Conservation (phyloP, 345 rosid species). For the Turritis glabra region DNA sequence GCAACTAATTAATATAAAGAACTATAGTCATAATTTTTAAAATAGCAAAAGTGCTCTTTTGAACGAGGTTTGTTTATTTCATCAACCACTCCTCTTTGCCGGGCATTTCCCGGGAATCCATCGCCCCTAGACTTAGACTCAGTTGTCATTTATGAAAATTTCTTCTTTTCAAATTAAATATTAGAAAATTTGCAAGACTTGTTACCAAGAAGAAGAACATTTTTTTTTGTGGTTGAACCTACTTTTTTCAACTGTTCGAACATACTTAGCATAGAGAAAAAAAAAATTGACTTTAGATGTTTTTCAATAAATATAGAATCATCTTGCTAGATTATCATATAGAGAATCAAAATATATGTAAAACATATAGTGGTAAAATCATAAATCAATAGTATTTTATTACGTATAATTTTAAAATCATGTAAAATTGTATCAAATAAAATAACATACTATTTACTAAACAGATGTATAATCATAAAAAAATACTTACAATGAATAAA, state of each 20-base stretch:
- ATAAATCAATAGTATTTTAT: no score
- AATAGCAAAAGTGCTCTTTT: neutral
- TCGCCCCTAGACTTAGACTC: conserved; percentile 16
- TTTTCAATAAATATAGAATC: no score
- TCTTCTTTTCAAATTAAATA: neutral
- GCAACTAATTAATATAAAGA: neutral
- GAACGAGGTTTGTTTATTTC: conserved; percentile 25
- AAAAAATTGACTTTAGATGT: no score
- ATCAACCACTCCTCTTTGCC: conserved; percentile 37
- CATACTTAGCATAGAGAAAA: neutral
- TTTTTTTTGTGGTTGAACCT: neutral
- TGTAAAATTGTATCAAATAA: no score
- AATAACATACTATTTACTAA: neutral
- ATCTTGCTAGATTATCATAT: neutral
- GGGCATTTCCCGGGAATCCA: conserved; percentile 26
- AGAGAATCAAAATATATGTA: neutral
- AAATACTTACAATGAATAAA: no score
- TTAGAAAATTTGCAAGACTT: neutral
- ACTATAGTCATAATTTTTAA: neutral
- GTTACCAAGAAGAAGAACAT: neutral
- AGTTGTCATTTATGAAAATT: no score
- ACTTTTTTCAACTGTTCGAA: neutral
- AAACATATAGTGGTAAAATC: neutral
- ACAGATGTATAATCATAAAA: no score
- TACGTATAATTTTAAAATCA: no score